Evolutionary conservation across 225 moss, liverwort and hornwort genomes (phyloP), one percentile per base, ranked within the genome.

Genomic region (Marchantia paleacea): DNA sequence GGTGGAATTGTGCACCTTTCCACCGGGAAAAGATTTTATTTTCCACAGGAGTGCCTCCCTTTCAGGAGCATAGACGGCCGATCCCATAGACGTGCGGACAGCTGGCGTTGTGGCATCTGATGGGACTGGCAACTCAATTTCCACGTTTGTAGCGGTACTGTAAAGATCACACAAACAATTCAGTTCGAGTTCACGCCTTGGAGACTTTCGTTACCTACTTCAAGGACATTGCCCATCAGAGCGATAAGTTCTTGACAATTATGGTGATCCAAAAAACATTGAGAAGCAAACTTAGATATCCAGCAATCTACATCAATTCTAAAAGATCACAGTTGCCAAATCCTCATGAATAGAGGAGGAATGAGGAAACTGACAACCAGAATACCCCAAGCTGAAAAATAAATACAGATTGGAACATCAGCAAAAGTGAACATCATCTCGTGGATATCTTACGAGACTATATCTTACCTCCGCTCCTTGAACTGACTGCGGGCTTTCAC

Each of bases 401-500:
- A 39, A 39, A 39, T 39, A 39, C 39, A 39, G 39, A n/a, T 5
- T 39, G 39, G 39, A 39, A 39, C 39, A 39, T 39, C 39, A 39
- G 39, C 39, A 39, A 39, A 39, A 39, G 39, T 2, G 39, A 39
- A 39, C 3, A n/a, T n/a, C n/a, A n/a, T n/a, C n/a, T n/a, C 39
- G 39, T 39, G 2, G 5, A 39, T 39, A 39, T 2, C 5, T 39
- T 39, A n/a, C 39, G 39, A 5, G 39, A 39, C 39, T 39, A 26
- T 3, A 22, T 62, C 75, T 77, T 89, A 99, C 97, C 97, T 99
- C 84, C 95, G 93, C 82, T 99, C 97, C 88, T 99, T 99, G 84
- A 95, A 99, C 80, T 99, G 97, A 87, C 97, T 99, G 73, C 93
- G 90, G 12, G 97, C 97, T 83, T 99, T 99, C 84, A 95, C 92